These are phyloP conservation scores for Macrotyloma uniflorum DNA, from an alignment of 306 rosid species.

Conservation along the genomic window DNA sequence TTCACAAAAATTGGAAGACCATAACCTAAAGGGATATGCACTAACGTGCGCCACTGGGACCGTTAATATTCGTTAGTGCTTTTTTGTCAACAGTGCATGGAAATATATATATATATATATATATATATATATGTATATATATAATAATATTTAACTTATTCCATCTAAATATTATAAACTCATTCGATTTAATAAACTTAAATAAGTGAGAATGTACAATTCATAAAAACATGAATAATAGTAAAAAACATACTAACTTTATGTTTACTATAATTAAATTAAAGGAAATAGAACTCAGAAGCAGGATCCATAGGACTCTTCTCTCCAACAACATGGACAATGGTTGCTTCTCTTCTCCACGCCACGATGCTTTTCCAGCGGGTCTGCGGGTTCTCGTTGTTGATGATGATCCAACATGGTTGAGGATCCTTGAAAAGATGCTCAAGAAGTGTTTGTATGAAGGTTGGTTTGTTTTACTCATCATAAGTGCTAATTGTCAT, in stretches of 20 bases:
- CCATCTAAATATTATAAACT: too few relatives aligned
- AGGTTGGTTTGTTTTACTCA: slow-evolving; percentile 45
- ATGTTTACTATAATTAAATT: too few relatives aligned
- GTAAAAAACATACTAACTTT: too few relatives aligned
- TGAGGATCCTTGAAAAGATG: slow-evolving; percentile 86
- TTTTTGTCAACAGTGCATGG: slow-evolving; percentile 7
- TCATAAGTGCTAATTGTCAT: background rate
- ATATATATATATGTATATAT: background rate
- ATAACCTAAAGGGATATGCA: slow-evolving; percentile 15
- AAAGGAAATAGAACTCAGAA: slow-evolving; percentile 25
- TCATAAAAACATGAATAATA: too few relatives aligned
- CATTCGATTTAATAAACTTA: too few relatives aligned
- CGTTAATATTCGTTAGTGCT: slow-evolving; percentile 57
- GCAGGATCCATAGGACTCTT: slow-evolving; percentile 16
- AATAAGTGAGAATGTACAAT: too few relatives aligned
- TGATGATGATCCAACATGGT: slow-evolving; percentile 89
- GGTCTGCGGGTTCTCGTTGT: slow-evolving; percentile 92
- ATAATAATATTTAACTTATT: too few relatives aligned
- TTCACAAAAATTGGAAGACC: slow-evolving; percentile 27
- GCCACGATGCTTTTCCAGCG: slow-evolving; percentile 74
- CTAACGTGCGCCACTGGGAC: slow-evolving; percentile 51
- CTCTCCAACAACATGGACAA: slow-evolving; percentile 58
- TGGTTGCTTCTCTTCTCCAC: slow-evolving; percentile 68
- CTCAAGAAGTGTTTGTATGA: slow-evolving; percentile 82
- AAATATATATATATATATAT: background rate